A percentile compares a stretch with the other conserved stretches of the same genome.
phyloP scores from a whole-genome alignment of 169 alveolate genomes.

The Cystoisospora suis region DNA sequence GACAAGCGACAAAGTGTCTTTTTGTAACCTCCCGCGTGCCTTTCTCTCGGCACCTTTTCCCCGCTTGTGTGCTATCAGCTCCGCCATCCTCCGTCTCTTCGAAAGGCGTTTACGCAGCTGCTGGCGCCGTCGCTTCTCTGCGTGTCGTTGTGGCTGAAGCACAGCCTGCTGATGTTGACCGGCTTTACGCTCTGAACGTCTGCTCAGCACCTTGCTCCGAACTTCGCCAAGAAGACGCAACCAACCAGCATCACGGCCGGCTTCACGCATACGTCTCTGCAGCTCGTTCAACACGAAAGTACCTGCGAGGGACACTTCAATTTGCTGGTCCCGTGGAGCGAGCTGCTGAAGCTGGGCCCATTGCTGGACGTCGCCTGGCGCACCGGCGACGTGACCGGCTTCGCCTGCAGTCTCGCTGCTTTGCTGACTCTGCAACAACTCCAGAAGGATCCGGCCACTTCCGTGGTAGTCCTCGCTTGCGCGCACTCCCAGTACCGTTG shows the following conservation, averaged over 20 bases:
- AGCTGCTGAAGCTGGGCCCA: not conserved
- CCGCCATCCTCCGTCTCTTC: not conserved
- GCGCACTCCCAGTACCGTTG: conserved; percentile 32
- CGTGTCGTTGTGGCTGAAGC: conserved; percentile 1
- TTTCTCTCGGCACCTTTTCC: not conserved
- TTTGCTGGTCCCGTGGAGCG: conserved; percentile 7
- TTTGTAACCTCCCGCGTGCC: not conserved
- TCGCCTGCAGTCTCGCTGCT: no score
- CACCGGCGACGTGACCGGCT: no score
- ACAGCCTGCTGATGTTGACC: not conserved
- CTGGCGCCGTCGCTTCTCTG: not conserved
- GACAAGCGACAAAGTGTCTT: no score
- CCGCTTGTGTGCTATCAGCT: not conserved
- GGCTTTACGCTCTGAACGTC: not conserved
- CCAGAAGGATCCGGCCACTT: not conserved
- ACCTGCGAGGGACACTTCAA: not conserved
- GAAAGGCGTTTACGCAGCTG: not conserved
- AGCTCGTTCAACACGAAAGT: not conserved
- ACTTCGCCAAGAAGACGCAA: not conserved
- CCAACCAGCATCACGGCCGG: not conserved
- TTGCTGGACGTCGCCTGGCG: not conserved
- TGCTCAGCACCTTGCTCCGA: not conserved
- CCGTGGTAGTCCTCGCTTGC: not conserved
- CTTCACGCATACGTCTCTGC: not conserved
- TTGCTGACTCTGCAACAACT: no score